Evolutionary conservation across 495 filamentous ascomycete genomes (phyloP).

Genomic region (Penicillium coffeae): DNA sequence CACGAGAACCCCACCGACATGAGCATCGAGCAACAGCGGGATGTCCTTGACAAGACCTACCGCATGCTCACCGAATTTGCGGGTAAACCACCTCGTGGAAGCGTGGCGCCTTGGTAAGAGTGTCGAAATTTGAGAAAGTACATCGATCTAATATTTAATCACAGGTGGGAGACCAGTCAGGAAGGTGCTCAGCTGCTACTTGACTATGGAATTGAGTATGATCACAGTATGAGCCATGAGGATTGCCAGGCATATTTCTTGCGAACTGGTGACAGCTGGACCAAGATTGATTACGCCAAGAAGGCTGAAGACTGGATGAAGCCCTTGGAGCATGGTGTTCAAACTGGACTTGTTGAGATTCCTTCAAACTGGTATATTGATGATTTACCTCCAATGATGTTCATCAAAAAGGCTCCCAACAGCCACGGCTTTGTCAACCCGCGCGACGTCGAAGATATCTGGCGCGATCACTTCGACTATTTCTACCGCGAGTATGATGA

Average conservation of each 20-base stretch:
- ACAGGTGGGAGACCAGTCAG: slow-evolving; percentile 59
- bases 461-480: slow-evolving; percentile 64
- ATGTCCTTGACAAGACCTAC: slow-evolving; percentile 74
- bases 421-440: slow-evolving; percentile 58
- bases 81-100: slow-evolving; percentile 68
- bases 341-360: slow-evolving; percentile 60
- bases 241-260: slow-evolving; percentile 63
- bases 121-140: no score
- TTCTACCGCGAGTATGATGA: slow-evolving; percentile 68
- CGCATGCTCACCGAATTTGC: slow-evolving; percentile 67
- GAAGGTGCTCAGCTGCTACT: slow-evolving; percentile 64
- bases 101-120: slow-evolving; percentile 51
- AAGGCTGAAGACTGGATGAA: slow-evolving; percentile 64
- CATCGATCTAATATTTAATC: background rate
- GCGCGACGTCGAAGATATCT: slow-evolving; percentile 53
- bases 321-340: slow-evolving; percentile 48
- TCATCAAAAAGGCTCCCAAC: slow-evolving; percentile 56
- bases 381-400: slow-evolving; percentile 58
- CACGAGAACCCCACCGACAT: slow-evolving; percentile 75
- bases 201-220: slow-evolving; percentile 66
- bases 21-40: slow-evolving; percentile 71
- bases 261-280: slow-evolving; percentile 56
- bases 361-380: slow-evolving; percentile 67
- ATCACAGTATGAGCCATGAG: slow-evolving; percentile 63
- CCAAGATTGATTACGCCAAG: slow-evolving; percentile 56